These are phyloP conservation scores for Dactylorhiza incarnata DNA, from an alignment of 106 monocot genomes.

Conservation along the genomic window DNA sequence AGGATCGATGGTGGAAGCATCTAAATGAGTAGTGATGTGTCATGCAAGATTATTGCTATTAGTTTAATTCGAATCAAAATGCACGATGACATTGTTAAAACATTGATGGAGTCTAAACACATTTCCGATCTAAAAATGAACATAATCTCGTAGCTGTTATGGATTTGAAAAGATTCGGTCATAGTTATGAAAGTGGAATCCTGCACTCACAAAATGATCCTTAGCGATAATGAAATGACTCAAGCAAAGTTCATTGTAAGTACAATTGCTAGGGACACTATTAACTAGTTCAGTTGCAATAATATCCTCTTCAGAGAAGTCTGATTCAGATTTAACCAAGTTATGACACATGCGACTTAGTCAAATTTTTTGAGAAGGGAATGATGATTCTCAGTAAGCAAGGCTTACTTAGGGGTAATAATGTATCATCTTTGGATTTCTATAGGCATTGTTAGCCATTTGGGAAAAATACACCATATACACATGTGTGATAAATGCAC, in stretches of 20 bases:
- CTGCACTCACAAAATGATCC: not conserved
- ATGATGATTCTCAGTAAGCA: not conserved
- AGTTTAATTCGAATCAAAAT: not conserved
- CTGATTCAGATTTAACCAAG: not conserved
- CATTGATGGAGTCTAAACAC: not conserved
- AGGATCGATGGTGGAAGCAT: not conserved
- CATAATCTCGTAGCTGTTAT: not conserved
- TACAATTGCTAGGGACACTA: too few species aligned
- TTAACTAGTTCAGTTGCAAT: not conserved
- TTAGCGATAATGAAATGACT: not conserved
- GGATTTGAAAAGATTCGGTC: not conserved
- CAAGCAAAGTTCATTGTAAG: not conserved
- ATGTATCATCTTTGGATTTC: too few species aligned
- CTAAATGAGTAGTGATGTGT: not conserved
- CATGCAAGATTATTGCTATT: not conserved
- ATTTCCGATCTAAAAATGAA: not conserved
- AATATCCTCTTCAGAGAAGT: not conserved
- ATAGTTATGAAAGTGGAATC: not conserved
- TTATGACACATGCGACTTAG: not conserved
- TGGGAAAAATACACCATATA: too few species aligned
- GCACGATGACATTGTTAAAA: not conserved
- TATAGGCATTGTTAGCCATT: too few species aligned
- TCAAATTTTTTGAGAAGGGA: not conserved
- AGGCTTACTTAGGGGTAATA: not conserved
- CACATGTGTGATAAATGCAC: too few species aligned